A percentile compares a stretch with the other conserved stretches of the same genome.
Evolutionary conservation across 225 moss, liverwort and hornwort species (phyloP).

Genomic region (Takakia lepidozioides): DNA sequence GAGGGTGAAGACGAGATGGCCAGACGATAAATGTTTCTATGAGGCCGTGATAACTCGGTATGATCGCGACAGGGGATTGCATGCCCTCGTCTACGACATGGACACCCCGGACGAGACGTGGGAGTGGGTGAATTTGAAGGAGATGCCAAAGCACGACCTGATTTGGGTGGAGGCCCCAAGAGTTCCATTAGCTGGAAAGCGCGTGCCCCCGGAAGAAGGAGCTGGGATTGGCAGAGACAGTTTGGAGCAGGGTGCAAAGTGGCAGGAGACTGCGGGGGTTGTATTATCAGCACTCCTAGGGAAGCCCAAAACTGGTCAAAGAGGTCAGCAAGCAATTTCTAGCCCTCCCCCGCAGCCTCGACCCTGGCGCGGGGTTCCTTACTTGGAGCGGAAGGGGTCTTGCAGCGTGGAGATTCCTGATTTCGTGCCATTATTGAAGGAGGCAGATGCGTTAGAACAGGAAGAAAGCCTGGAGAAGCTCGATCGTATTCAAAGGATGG

Average conservation of each 20-base stretch:
- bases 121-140: slow-evolving; percentile 15
- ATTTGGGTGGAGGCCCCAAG: slow-evolving; percentile 8
- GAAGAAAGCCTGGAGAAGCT: no score
- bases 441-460: no score
- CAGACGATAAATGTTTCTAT: slow-evolving; percentile 11
- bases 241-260: slow-evolving; percentile 6
- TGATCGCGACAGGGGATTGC: slow-evolving; percentile 8
- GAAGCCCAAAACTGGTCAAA: slow-evolving; percentile 7
- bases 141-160: slow-evolving; percentile 11
- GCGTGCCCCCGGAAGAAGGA: background rate
- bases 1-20: slow-evolving; percentile 5
- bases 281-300: background rate
- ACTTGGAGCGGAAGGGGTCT: background rate
- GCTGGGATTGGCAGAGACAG: slow-evolving; percentile 4
- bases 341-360: slow-evolving; percentile 1
- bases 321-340: slow-evolving; percentile 7
- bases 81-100: slow-evolving; percentile 14
- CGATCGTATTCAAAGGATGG: no score
- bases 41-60: slow-evolving; percentile 17
- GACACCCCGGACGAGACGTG: slow-evolving; percentile 7
- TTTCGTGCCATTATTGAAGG: no score
- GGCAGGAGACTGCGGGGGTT: slow-evolving; percentile 4
- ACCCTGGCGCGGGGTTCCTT: slow-evolving; percentile 1
- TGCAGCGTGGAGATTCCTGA: slow-evolving; percentile 1
- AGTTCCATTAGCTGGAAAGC: background rate